A percentile compares a stretch with the other conserved stretches of the same genome.
phyloP scores from a whole-genome alignment of 2,329 filamentous ascomycete genomes.

The Claviceps africana region DNA sequence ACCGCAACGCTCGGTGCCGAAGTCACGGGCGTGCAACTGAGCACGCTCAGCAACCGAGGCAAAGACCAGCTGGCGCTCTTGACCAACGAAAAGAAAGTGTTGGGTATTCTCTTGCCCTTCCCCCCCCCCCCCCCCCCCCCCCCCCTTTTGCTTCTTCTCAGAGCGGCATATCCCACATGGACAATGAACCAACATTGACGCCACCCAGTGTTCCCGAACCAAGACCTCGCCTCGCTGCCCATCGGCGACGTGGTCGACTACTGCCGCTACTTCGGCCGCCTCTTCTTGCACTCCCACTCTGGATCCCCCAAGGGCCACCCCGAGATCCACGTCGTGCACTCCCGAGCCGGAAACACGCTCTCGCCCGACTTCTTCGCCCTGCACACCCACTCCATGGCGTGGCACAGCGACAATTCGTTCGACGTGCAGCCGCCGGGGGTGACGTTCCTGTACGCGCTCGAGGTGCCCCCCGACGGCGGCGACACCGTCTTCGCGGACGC shows the following conservation, averaged over 20 bases:
- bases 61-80: slow-evolving; percentile 55
- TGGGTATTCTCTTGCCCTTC: too few species aligned
- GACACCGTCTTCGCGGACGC: slow-evolving; percentile 12
- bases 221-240: slow-evolving; percentile 47
- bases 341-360: slow-evolving; percentile 32
- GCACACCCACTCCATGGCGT: slow-evolving; percentile 54
- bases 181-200: not conserved
- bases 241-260: slow-evolving; percentile 50
- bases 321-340: slow-evolving; percentile 54
- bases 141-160: not conserved
- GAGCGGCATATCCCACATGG: too few species aligned
- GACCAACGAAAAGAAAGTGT: slow-evolving; percentile 52
- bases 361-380: slow-evolving; percentile 37
- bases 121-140: slow-evolving; percentile 20
- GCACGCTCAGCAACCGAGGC: slow-evolving; percentile 43
- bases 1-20: slow-evolving; percentile 53
- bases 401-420: slow-evolving; percentile 73
- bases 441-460: slow-evolving; percentile 68
- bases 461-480: slow-evolving; percentile 51
- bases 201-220: slow-evolving; percentile 22
- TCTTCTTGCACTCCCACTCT: slow-evolving; percentile 60
- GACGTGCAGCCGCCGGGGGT: slow-evolving; percentile 71
- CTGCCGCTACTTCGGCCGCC: slow-evolving; percentile 53
- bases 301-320: slow-evolving; percentile 53
- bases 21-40: slow-evolving; percentile 48